Percentiles rank a stretch among this genome's conserved stretches.
These are phyloP conservation scores for Leccinum obscurum DNA, from an alignment of 768 basidiomycete species.

Conservation along the genomic window DNA sequence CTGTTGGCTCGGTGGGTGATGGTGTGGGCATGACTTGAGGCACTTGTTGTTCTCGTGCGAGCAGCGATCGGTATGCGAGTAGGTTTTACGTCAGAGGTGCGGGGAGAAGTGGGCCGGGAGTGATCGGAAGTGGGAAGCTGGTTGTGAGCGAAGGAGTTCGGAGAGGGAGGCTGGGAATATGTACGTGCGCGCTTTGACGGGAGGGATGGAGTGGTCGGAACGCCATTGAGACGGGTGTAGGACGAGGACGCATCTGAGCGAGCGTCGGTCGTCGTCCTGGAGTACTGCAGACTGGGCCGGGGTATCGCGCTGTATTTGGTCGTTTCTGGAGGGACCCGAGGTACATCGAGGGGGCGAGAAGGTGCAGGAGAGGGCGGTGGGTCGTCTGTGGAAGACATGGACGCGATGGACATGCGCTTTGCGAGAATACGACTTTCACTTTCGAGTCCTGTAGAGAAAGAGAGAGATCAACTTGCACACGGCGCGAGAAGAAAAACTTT, in stretches of 20 bases:
- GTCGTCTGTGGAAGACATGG: slow-evolving; percentile 58
- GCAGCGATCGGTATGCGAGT: slow-evolving; percentile 51
- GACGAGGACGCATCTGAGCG: slow-evolving; percentile 27
- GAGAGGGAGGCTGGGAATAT: slow-evolving; percentile 52
- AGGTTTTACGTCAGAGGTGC: slow-evolving; percentile 39
- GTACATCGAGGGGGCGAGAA: slow-evolving; percentile 24
- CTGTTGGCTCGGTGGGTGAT: slow-evolving; percentile 38
- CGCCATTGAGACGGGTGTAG: slow-evolving; percentile 28
- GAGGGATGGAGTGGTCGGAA: slow-evolving; percentile 32
- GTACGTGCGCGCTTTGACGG: slow-evolving; percentile 58
- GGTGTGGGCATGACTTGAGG: slow-evolving; percentile 39
- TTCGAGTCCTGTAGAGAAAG: slow-evolving; percentile 61
- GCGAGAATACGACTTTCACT: slow-evolving; percentile 77
- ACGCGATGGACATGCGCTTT: slow-evolving; percentile 74
- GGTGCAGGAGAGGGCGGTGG: slow-evolving; percentile 23
- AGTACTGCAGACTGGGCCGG: slow-evolving; percentile 42
- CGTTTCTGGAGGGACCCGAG: slow-evolving; percentile 27
- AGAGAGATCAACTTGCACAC: slow-evolving; percentile 1
- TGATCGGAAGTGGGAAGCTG: slow-evolving; percentile 37
- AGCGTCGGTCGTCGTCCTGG: slow-evolving; percentile 33
- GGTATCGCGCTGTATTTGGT: slow-evolving; percentile 47
- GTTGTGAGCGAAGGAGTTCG: slow-evolving; percentile 31
- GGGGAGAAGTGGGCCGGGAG: slow-evolving; percentile 46
- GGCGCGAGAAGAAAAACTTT: background rate
- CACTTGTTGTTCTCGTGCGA: slow-evolving; percentile 42